Conservation (phyloP, 2,329 filamentous ascomycete species). For the Sclerotinia borealis region DNA sequence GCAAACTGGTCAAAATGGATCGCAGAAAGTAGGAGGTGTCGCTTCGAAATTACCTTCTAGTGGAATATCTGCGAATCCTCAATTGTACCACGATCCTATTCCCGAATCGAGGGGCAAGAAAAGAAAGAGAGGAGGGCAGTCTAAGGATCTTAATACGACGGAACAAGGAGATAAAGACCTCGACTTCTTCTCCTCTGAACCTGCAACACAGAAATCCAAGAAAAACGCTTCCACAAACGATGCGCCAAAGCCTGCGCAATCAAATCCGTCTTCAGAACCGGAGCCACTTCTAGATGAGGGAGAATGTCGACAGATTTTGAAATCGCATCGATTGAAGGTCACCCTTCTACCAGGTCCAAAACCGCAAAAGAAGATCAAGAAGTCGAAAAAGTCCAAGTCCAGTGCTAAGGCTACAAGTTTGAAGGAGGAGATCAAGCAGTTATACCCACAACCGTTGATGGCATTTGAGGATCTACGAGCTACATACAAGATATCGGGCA, state of each 20-base stretch:
- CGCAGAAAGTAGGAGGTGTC: constrained; percentile 29
- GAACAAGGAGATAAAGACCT: constrained; percentile 33
- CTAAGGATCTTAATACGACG: constrained; percentile 34
- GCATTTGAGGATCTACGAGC: constrained; percentile 68
- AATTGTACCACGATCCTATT: constrained; percentile 59
- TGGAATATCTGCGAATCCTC: constrained; percentile 58
- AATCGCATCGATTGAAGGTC: constrained; percentile 78
- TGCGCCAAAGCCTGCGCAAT: constrained; percentile 5
- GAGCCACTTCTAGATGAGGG: constrained; percentile 51
- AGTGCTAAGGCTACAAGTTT: constrained; percentile 43
- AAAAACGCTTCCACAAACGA: constrained; percentile 20
- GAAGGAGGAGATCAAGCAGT: constrained; percentile 48
- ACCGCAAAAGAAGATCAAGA: constrained; percentile 36
- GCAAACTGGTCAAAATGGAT: constrained; percentile 34
- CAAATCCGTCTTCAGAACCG: constrained; percentile 6
- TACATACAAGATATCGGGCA: constrained; percentile 66
- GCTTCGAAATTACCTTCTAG: constrained; percentile 54
- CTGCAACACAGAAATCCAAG: constrained; percentile 22
- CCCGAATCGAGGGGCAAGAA: constrained; percentile 42
- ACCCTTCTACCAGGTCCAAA: constrained; percentile 59
- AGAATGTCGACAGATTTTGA: constrained; percentile 67
- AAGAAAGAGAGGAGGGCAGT: constrained; percentile 45
- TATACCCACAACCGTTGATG: constrained; percentile 75
- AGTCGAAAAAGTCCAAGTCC: constrained; percentile 48
- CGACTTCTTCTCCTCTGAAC: constrained; percentile 54